phyloP scores from a whole-genome alignment of 179 eudicot species.

The Beta corolliflora region DNA sequence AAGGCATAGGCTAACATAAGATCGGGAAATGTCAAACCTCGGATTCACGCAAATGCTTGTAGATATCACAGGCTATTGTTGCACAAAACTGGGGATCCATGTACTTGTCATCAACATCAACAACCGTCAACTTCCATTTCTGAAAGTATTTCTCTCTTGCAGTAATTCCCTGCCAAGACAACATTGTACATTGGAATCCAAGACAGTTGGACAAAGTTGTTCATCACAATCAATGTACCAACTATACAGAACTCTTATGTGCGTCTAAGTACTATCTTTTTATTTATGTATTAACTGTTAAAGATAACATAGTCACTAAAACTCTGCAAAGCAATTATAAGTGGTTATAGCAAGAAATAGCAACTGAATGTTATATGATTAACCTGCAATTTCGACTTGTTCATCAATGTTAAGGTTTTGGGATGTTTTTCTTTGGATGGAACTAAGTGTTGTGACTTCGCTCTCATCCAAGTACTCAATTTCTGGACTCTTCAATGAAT shows the following conservation, averaged over 20 bases:
- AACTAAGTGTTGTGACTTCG: slow-evolving; percentile 53
- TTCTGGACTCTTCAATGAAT: slow-evolving; percentile 89
- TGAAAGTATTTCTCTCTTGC: slow-evolving; percentile 64
- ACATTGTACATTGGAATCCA: not conserved
- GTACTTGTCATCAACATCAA: slow-evolving; percentile 65
- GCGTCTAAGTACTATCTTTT: too few relatives aligned
- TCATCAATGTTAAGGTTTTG: slow-evolving; percentile 63
- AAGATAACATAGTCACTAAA: too few relatives aligned
- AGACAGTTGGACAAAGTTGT: too few relatives aligned
- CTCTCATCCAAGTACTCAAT: slow-evolving; percentile 74
- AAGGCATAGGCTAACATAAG: not conserved
- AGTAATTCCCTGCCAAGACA: slow-evolving; percentile 44
- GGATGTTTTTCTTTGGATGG: slow-evolving; percentile 64
- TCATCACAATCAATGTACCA: too few relatives aligned
- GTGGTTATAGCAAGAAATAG: not conserved
- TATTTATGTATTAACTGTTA: not conserved
- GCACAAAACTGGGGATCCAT: slow-evolving; percentile 88
- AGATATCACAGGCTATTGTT: slow-evolving; percentile 87
- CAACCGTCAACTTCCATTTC: slow-evolving; percentile 50
- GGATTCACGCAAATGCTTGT: slow-evolving; percentile 77
- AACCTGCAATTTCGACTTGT: slow-evolving; percentile 49
- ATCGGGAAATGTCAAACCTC: slow-evolving; percentile 51
- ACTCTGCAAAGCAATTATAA: too few relatives aligned
- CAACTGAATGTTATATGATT: slow-evolving; percentile 13
- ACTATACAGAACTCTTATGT: too few relatives aligned